Evolutionary conservation across 768 basidiomycete species (phyloP), one percentile per base, ranked within the genome.

Genomic region (Hemileccinum rubropunctum): DNA sequence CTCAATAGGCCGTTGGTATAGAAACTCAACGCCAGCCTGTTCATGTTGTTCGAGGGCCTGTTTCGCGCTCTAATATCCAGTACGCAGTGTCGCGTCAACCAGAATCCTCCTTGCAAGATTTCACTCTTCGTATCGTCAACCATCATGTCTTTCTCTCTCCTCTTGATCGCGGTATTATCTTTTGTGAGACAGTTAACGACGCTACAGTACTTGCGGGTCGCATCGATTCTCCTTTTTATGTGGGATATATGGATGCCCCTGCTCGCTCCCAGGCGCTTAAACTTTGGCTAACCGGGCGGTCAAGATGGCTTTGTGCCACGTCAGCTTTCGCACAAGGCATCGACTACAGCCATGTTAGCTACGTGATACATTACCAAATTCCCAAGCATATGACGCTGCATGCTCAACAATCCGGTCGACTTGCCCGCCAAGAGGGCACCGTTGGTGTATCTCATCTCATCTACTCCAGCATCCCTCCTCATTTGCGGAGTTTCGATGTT

Each of bases 251-350:
- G 42, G 43, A 45, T 8, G 14, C 4, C 1, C 17, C 44, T 1
- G 30, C 27, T 1, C 21, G 36, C 7, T 21, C 9, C 8, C 5
- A 7, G 5, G 42, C 42, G 6, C 33, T 23, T 0, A 6, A 1
- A 6, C 0, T 4, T 5, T 50, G 48, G 42, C 2, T 12, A 13
- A 36, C 35, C 2, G 35, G 42, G 4, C 1, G 4, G 4, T 50
- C 48, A 3, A n/a, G 17, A 35, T 53, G 52, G 52, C 30, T 49
- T n/a, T 53, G 38, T 36, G 48, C 48, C 0, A 53, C 39, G 3
- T 53, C 39, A 0, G 38, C 48, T 0, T 53, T 53, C 20, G 48
- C 52, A 1, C 52, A 53, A 17, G 52, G 52, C 6, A 45, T 50
- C 21, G 38, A 50, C 9, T 53, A 53, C 1, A 5, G 52, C 0